Evolutionary conservation across 768 basidiomycete species (phyloP).

Genomic region (Boletus sensibilis): DNA sequence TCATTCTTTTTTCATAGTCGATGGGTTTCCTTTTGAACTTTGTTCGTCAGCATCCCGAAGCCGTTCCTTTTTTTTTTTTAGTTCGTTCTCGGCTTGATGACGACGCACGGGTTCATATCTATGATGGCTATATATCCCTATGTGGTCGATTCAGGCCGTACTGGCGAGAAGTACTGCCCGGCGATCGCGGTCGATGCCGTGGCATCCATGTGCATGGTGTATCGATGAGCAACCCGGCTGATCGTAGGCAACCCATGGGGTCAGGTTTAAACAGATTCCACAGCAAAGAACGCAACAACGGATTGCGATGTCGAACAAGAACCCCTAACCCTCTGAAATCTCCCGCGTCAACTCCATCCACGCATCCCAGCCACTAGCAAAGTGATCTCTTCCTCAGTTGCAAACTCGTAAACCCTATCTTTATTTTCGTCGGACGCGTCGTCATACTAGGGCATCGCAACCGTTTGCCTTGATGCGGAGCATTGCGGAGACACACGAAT

Average conservation of each 20-base stretch:
- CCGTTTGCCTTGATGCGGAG: conserved; percentile 5
- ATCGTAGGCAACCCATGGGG: not conserved
- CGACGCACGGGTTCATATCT: conserved; percentile 14
- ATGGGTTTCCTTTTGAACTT: not conserved
- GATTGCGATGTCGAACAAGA: not conserved
- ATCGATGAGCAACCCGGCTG: not conserved
- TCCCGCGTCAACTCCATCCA: not conserved
- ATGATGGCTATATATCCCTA: conserved; percentile 6
- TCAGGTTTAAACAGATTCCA: not conserved
- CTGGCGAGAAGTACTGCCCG: conserved; percentile 4
- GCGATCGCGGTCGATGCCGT: conserved; percentile 22
- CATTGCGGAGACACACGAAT: no score
- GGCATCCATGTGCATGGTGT: not conserved
- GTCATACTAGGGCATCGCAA: not conserved
- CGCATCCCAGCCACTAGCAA: not conserved
- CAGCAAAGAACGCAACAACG: not conserved
- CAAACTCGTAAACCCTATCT: not conserved
- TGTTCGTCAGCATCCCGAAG: conserved; percentile 4
- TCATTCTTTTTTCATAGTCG: conserved; percentile 1
- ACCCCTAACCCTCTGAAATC: not conserved
- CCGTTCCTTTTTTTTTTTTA: not conserved
- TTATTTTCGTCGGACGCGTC: not conserved
- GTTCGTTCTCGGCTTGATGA: not conserved
- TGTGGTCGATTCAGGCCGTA: conserved; percentile 8
- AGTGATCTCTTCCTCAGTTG: not conserved